A percentile compares a stretch with the other conserved stretches of the same genome.
Conservation (phyloP, 305 asterid species). For the Fraxinus floribunda region DNA sequence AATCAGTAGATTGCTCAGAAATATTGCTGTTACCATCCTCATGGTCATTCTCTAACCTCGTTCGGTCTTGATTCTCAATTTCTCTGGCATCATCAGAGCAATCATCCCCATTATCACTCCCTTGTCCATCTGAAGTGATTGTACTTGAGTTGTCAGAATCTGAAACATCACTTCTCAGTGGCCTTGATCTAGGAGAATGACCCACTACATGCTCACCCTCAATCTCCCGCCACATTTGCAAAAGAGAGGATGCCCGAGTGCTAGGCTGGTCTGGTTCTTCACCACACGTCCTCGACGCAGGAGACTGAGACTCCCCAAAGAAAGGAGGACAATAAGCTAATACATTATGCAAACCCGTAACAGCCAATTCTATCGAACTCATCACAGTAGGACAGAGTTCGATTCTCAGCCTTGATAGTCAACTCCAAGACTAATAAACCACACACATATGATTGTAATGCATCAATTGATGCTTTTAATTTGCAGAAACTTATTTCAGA, state of each 20-base stretch:
- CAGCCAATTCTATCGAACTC: slow-evolving; percentile 47
- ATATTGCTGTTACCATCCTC: slow-evolving; percentile 50
- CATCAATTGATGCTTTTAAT: slow-evolving; percentile 16
- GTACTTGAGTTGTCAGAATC: slow-evolving; percentile 38
- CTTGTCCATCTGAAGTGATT: slow-evolving; percentile 34
- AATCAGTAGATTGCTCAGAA: slow-evolving; percentile 68
- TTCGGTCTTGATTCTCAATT: slow-evolving; percentile 35
- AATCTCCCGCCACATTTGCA: slow-evolving; percentile 88
- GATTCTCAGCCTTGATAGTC: slow-evolving; percentile 11
- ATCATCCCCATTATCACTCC: slow-evolving; percentile 35
- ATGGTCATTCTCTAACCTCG: slow-evolving; percentile 29
- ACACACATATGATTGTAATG: slow-evolving; percentile 13
- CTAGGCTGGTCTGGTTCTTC: slow-evolving; percentile 46
- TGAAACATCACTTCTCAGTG: slow-evolving; percentile 33
- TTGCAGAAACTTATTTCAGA: slow-evolving; percentile 15
- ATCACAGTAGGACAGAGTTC: slow-evolving; percentile 10
- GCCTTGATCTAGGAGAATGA: slow-evolving; percentile 43
- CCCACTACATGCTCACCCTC: slow-evolving; percentile 71
- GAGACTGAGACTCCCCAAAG: slow-evolving; percentile 53
- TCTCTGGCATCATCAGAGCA: slow-evolving; percentile 36
- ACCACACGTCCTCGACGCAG: slow-evolving; percentile 29
- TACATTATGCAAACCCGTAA: slow-evolving; percentile 67
- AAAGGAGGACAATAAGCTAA: slow-evolving; percentile 60
- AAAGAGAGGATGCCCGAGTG: slow-evolving; percentile 67
- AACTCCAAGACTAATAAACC: slow-evolving; percentile 16